phyloP scores from a whole-genome alignment of 129 eudicot species.

The Chrysanthemum seticuspe region DNA sequence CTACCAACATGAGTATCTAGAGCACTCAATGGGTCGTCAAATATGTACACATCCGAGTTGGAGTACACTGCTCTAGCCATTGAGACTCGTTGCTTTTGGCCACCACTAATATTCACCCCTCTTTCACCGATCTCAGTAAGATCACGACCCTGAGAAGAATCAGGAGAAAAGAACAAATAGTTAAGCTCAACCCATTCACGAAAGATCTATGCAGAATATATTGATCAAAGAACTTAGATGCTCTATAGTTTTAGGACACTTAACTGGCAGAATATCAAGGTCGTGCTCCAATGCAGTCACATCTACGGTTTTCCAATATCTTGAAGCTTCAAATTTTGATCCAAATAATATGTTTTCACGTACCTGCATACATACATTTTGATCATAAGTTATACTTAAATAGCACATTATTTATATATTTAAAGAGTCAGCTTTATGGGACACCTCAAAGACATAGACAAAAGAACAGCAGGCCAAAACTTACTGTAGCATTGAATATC shows the following conservation, averaged over 20 bases:
- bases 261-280: conserved; percentile 79
- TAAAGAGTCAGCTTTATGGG: too few species aligned
- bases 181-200: conserved; percentile 10
- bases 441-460: too few species aligned
- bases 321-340: conserved; percentile 59
- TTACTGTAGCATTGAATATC: conserved; percentile 95
- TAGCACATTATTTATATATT: too few species aligned
- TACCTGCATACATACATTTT: conserved; percentile 42
- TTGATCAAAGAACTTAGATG: conserved; percentile 4
- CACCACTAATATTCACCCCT: conserved; percentile 98
- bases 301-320: conserved; percentile 62
- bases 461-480: conserved; percentile 17
- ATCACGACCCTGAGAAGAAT: conserved; percentile 71
- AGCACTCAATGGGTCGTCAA: conserved; percentile 98
- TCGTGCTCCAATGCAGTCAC: conserved; percentile 80
- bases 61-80: conserved; percentile 99
- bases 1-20: conserved; percentile 92
- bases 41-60: conserved; percentile 82
- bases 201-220: background rate
- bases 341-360: conserved; percentile 93
- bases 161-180: conserved; percentile 8
- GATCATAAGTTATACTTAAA: too few species aligned
- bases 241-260: conserved; percentile 28
- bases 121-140: conserved; percentile 98
- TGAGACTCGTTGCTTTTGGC: conserved; percentile 96